Conservation (phyloP, 2,329 filamentous ascomycete species). For the Colletotrichum tamarilloi region DNA sequence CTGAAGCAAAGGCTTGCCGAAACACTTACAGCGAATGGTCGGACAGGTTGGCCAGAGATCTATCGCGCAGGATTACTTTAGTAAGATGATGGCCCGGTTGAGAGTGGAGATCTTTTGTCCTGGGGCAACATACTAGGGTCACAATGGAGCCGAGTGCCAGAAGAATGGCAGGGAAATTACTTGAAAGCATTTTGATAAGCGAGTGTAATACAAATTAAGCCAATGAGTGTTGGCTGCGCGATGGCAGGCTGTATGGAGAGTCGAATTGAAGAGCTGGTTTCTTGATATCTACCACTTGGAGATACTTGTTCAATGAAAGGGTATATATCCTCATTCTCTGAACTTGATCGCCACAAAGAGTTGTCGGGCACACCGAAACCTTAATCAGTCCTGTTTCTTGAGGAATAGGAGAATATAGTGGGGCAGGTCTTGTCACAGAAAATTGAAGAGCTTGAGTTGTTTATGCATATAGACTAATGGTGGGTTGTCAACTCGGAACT, state of each 20-base stretch:
- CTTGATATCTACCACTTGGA: not conserved
- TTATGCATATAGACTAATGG: too few relatives aligned
- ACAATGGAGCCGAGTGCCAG: not conserved
- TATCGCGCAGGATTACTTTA: not conserved
- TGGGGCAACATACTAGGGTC: not conserved
- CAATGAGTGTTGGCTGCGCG: not conserved
- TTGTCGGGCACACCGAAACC: not conserved
- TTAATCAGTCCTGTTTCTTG: not conserved
- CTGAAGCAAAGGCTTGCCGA: rapidly evolving
- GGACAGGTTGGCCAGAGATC: not conserved
- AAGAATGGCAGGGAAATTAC: not conserved
- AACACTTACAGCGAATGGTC: not conserved
- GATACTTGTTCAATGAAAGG: not conserved
- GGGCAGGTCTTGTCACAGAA: not conserved
- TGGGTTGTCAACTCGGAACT: not conserved
- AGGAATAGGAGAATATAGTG: not conserved
- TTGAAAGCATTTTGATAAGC: not conserved
- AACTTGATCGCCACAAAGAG: not conserved
- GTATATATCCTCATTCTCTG: not conserved
- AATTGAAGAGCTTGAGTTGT: not conserved
- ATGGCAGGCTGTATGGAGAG: not conserved
- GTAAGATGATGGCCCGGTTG: not conserved
- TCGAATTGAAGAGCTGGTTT: not conserved
- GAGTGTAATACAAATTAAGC: not conserved
- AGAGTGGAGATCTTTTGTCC: rapidly evolving